A percentile compares a stretch with the other conserved stretches of the same genome.
phyloP scores from a whole-genome alignment of 2,329 filamentous ascomycete genomes.

The Trichoderma gracile region DNA sequence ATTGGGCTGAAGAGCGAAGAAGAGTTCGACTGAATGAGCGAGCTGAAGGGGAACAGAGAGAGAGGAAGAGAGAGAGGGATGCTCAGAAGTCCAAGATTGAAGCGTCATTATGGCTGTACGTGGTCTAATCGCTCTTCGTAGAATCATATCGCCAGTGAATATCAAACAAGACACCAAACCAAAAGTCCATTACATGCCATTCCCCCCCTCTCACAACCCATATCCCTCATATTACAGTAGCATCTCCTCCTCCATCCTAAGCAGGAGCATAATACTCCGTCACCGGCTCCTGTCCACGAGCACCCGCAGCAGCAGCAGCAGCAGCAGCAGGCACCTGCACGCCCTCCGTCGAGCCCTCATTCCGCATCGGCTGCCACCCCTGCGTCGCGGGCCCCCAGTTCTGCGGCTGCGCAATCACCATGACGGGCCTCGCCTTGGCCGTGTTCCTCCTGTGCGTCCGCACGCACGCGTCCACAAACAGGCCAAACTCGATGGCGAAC shows the following conservation, averaged over 20 bases:
- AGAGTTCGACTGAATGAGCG: not conserved
- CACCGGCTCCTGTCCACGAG: not conserved
- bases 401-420: conserved; percentile 34
- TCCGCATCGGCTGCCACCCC: conserved; percentile 37
- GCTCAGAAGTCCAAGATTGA: not conserved
- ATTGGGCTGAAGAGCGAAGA: not conserved
- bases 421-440: conserved; percentile 29
- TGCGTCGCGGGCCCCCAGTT: conserved; percentile 36
- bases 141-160: conserved; percentile 15
- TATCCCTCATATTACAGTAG: not conserved
- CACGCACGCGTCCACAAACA: conserved; percentile 45
- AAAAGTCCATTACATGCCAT: not conserved
- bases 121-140: conserved; percentile 13
- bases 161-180: not conserved
- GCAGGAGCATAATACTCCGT: conserved; percentile 20
- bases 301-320: not conserved
- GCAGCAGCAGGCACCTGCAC: conserved; percentile 6
- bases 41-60: not conserved
- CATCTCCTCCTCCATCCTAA: not conserved
- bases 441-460: conserved; percentile 40
- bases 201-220: no score
- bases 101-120: not conserved
- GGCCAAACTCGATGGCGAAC: conserved; percentile 39
- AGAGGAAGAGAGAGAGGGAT: not conserved
- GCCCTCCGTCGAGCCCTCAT: not conserved